Evolutionary conservation across 768 basidiomycete species (phyloP).

Genomic region (Panellus pusillus): DNA sequence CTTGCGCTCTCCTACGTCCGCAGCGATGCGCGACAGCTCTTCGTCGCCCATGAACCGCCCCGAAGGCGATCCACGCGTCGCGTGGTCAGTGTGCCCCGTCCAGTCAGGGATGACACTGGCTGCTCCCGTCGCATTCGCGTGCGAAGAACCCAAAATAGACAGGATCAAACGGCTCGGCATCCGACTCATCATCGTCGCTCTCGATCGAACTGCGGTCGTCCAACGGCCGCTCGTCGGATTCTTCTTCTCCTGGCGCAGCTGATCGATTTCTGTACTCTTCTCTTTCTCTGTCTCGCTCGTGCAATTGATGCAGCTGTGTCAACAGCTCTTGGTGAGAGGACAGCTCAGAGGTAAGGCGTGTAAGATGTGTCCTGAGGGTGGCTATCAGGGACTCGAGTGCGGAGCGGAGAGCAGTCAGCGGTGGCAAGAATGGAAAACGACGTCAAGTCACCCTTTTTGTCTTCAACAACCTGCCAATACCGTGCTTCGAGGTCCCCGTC

Average conservation of each 20-base stretch:
- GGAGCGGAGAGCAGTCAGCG: constrained; percentile 30
- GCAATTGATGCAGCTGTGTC: constrained; percentile 58
- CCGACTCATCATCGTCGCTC: constrained; percentile 15
- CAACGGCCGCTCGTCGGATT: constrained; percentile 24
- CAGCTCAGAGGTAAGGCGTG: constrained; percentile 76
- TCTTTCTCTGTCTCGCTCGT: constrained; percentile 62
- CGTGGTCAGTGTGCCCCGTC: constrained; percentile 55
- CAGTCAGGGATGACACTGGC: constrained; percentile 31
- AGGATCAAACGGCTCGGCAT: constrained; percentile 38
- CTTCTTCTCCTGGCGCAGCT: constrained; percentile 57
- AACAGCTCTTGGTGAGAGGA: constrained; percentile 75
- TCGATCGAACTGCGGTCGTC: constrained; percentile 16
- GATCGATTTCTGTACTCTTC: constrained; percentile 66
- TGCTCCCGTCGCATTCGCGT: constrained; percentile 16
- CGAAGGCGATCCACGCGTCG: constrained; percentile 46
- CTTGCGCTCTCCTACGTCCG: constrained; percentile 66
- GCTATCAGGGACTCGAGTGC: constrained; percentile 80
- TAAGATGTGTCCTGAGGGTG: constrained; percentile 74
- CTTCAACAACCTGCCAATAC: constrained; percentile 79
- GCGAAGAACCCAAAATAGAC: constrained; percentile 33
- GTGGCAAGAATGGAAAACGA: constrained; percentile 1
- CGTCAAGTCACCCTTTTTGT: constrained; percentile 73
- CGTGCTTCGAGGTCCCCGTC: constrained; percentile 46
- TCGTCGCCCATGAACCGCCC: constrained; percentile 52
- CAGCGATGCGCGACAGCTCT: constrained; percentile 62